Evolutionary conservation across 495 filamentous ascomycete genomes (phyloP).

Genomic region (Cenococcum geophilum): DNA sequence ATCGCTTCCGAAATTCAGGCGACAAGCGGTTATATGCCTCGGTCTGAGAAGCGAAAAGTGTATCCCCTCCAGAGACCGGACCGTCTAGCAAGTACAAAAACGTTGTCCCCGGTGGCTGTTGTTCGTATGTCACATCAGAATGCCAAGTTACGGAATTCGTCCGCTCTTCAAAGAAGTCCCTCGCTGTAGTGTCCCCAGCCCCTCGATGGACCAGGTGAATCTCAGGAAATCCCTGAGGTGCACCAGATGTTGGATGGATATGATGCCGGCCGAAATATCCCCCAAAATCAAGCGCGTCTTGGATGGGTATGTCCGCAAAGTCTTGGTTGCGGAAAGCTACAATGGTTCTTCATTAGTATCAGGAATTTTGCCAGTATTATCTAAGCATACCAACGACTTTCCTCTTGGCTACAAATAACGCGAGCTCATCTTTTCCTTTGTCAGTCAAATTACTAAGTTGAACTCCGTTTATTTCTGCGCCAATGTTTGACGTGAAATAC

Average conservation of each 20-base stretch:
- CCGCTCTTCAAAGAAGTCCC: conserved; percentile 55
- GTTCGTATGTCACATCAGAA: conserved; percentile 75
- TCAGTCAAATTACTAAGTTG: conserved; percentile 63
- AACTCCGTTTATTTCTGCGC: conserved; percentile 68
- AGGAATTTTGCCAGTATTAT: conserved; percentile 1
- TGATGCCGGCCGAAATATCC: conserved; percentile 77
- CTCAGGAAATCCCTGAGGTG: conserved; percentile 64
- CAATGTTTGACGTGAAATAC: conserved; percentile 67
- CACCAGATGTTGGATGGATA: conserved; percentile 73
- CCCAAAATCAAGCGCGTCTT: conserved; percentile 62
- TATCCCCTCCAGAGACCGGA: conserved; percentile 74
- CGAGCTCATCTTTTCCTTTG: conserved; percentile 73
- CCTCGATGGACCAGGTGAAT: conserved; percentile 74
- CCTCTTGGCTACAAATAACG: conserved; percentile 67
- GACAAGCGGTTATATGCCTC: conserved; percentile 74
- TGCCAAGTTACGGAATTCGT: conserved; percentile 74
- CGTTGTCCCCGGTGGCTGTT: conserved; percentile 78
- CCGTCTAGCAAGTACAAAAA: conserved; percentile 75
- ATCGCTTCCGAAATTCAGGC: conserved; percentile 60
- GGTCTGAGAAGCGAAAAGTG: conserved; percentile 63
- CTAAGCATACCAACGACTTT: conserved; percentile 55
- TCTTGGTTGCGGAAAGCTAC: conserved; percentile 72
- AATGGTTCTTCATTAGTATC: background rate
- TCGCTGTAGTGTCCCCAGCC: conserved; percentile 53
- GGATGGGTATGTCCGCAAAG: conserved; percentile 67